Percentiles rank a stretch among this genome's conserved stretches.
These are phyloP conservation scores for Colletotrichum higginsianum DNA, from an alignment of 2,329 filamentous ascomycete species.

Conservation along the genomic window DNA sequence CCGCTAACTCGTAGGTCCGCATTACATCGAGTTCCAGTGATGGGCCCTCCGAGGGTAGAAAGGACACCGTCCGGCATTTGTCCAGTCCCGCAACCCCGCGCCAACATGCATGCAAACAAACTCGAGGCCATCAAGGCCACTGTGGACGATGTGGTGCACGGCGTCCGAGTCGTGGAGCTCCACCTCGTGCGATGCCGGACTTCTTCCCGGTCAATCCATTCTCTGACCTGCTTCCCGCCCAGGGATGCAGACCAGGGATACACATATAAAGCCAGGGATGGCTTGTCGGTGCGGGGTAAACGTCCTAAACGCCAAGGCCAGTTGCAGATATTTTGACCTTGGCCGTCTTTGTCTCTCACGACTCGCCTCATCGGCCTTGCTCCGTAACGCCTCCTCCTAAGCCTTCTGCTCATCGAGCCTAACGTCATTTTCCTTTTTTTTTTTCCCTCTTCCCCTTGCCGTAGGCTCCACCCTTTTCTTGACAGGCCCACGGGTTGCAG, in stretches of 20 bases:
- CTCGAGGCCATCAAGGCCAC: neutral
- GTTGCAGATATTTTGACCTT: constrained; percentile 12
- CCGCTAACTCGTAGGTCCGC: neutral
- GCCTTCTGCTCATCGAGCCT: too few species aligned
- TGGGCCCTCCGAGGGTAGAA: neutral
- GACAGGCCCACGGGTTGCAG: neutral
- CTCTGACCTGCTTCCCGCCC: too few species aligned
- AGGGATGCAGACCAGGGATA: too few species aligned
- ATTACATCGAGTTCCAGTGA: neutral
- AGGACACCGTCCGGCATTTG: constrained; percentile 6
- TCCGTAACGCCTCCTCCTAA: constrained; percentile 10
- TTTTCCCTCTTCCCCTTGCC: neutral
- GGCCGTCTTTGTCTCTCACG: neutral
- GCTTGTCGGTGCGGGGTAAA: constrained; percentile 19
- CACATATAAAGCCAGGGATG: neutral
- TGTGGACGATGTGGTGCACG: neutral
- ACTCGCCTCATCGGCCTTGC: constrained; percentile 1
- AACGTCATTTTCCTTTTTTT: constrained; percentile 14
- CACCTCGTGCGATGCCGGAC: constrained; percentile 27
- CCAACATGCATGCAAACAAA: neutral
- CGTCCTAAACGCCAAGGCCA: constrained; percentile 23
- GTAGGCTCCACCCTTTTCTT: neutral
- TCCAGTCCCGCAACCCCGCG: neutral
- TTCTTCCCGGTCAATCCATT: constrained; percentile 10
- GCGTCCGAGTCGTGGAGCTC: constrained; percentile 18